Base-by-base conservation (phyloP, 768 basidiomycete genomes). In the Trametes elegans region DNA sequence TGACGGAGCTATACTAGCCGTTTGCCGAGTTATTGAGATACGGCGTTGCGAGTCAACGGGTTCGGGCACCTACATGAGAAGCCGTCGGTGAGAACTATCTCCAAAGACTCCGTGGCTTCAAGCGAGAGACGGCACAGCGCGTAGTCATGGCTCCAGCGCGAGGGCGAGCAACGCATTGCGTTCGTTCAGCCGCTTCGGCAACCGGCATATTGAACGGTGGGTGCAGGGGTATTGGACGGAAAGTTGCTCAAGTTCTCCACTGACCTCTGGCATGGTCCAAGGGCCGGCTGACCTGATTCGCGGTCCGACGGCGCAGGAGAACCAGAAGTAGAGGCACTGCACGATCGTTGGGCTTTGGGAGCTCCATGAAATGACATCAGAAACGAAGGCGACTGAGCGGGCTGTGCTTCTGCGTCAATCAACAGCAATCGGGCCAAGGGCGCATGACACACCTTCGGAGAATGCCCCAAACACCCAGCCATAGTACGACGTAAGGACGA, bases 381-480 rank as follows among this genome's bases (percentile, higher is more conserved):
- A 59, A 3, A 63, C 48, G 44, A 59, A 64, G 8, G 57, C 68
- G 11, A 50, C 40, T 2, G 66, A 62, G 49, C 60, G 55, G 6
- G 63, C 70, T 68, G 43, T 11, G 36, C 26, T 13, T 8, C 34
- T 14, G 16, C 32, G 53, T 53, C 13, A 38, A 34, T 45, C 23
- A 21, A 18, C 7, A 9, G 13, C 11, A 7, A 11, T 7, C 27
- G 18, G 5, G 26, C 48, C 39, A n/a, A 11, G 11, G 36, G 21
- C 4, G 13, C 19, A 11, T 18, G 10, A 59, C 70, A 40, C 36
- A 72, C 76, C 73, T 39, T 54, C 41, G 18, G 76, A 72, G 59
- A 78, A 78, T 9, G 66, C 69, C 6, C 76, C 76, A 31, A 77
- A 76, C 7, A 71, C 69, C 76, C 76, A 78, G 32, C 71, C 69